These are phyloP conservation scores for Mycena vulgaris DNA, from an alignment of 768 basidiomycete genomes.

Conservation along the genomic window DNA sequence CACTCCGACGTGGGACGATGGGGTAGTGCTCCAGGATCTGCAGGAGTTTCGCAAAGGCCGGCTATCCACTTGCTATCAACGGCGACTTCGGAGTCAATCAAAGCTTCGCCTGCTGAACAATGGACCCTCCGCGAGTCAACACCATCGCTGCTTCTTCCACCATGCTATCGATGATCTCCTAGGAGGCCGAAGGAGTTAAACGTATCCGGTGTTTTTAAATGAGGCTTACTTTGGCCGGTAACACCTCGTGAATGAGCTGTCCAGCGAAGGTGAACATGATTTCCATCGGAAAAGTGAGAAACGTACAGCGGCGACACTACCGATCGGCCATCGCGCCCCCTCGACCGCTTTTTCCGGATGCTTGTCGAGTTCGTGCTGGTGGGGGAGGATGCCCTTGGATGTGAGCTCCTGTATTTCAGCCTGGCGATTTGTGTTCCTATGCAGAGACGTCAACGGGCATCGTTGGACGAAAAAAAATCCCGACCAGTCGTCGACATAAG, in stretches of 20 bases:
- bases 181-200: no score
- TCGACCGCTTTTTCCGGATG: constrained; percentile 22
- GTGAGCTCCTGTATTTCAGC: constrained; percentile 25
- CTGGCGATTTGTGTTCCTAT: constrained; percentile 37
- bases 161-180: constrained; percentile 30
- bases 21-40: no score
- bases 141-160: constrained; percentile 16
- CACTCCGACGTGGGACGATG: neutral
- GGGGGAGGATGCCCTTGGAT: constrained; percentile 22
- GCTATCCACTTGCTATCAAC: no score
- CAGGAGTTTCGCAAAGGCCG: no score
- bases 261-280: neutral
- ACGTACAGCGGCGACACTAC: constrained; percentile 30
- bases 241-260: constrained; percentile 29
- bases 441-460: neutral
- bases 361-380: constrained; percentile 20
- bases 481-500: constrained; percentile 89
- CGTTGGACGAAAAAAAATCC: constrained; percentile 39
- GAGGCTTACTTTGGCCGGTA: constrained; percentile 18
- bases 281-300: no score
- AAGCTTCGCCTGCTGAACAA: constrained; percentile 21
- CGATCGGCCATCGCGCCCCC: constrained; percentile 19
- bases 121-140: constrained; percentile 11
- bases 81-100: no score
- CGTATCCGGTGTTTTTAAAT: neutral